Percentiles rank a stretch among this genome's conserved stretches.
Conservation (phyloP, 1,139 yeast species). For the Trichomonascaceae sp. region DNA sequence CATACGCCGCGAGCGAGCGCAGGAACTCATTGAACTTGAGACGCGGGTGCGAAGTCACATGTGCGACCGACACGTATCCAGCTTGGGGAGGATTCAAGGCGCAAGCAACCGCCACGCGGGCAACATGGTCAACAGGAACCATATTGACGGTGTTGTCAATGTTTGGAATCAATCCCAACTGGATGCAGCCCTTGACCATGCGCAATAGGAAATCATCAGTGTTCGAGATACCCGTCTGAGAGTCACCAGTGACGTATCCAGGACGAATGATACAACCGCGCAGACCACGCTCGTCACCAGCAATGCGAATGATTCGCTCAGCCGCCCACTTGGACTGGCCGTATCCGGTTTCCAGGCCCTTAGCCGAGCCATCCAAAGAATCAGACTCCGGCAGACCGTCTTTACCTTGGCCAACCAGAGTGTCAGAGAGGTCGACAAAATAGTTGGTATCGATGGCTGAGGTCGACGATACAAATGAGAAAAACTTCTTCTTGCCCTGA, state of each 20-base stretch:
- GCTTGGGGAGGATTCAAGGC: constrained; percentile 60
- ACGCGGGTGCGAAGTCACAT: constrained; percentile 96
- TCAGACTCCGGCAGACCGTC: constrained; percentile 72
- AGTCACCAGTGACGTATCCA: constrained; percentile 87
- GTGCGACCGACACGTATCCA: constrained; percentile 54
- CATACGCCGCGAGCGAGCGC: constrained; percentile 50
- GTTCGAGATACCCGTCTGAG: constrained; percentile 72
- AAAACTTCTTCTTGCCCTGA: constrained; percentile 70
- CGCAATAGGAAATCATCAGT: constrained; percentile 93
- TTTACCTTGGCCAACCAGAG: constrained; percentile 47
- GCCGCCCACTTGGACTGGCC: constrained; percentile 99
- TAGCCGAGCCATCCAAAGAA: constrained; percentile 64
- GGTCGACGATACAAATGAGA: constrained; percentile 90
- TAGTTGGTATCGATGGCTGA: constrained; percentile 80
- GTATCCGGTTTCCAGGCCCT: constrained; percentile 81
- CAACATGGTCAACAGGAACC: constrained; percentile 98
- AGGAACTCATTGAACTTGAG: constrained; percentile 65
- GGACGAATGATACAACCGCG: constrained; percentile 88
- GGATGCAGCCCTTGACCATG: constrained; percentile 88
- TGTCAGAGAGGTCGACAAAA: constrained; percentile 66
- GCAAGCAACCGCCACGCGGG: constrained; percentile 75
- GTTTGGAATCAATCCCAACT: constrained; percentile 74
- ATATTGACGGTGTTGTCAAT: constrained; percentile 81
- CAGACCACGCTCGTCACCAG: constrained; percentile 68
- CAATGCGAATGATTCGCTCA: constrained; percentile 74